Conservation (phyloP, 2,329 filamentous ascomycete genomes). For the Thielaviopsis populi region DNA sequence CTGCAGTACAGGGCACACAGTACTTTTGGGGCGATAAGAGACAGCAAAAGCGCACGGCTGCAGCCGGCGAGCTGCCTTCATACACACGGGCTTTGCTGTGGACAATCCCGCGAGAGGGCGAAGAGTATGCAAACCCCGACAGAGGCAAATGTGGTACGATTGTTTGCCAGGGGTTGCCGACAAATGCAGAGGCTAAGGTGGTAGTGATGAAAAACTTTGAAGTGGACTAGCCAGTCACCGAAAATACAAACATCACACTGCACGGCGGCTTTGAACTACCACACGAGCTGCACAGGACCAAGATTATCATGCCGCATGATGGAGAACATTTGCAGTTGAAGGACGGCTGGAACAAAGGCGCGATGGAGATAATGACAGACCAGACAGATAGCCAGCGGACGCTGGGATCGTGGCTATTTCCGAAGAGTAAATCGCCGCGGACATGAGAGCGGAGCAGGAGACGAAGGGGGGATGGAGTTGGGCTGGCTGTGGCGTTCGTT, state of each 20-base stretch:
- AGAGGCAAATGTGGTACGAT: background rate
- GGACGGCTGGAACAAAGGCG: background rate
- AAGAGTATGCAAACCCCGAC: slow-evolving; percentile 3
- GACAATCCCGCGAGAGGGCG: slow-evolving; percentile 7
- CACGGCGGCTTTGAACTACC: slow-evolving; percentile 11
- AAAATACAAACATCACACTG: slow-evolving; percentile 12
- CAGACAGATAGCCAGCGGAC: background rate
- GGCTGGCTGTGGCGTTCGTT: background rate
- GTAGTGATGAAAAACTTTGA: slow-evolving; percentile 14
- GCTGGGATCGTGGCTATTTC: background rate
- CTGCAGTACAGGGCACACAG: slow-evolving; percentile 9
- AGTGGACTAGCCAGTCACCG: slow-evolving; percentile 12
- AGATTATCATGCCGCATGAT: slow-evolving; percentile 7
- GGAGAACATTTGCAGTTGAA: background rate
- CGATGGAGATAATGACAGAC: background rate
- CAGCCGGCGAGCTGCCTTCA: background rate
- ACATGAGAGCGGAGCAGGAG: no score
- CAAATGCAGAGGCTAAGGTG: background rate
- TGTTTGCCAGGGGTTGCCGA: slow-evolving; percentile 4
- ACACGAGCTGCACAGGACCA: slow-evolving; percentile 3
- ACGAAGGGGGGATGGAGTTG: no score
- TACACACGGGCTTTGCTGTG: slow-evolving; percentile 9
- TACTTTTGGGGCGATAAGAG: slow-evolving; percentile 9
- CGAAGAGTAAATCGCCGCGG: background rate
- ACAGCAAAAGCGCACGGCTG: background rate